A percentile compares a stretch with the other conserved stretches of the same genome.
phyloP scores from a whole-genome alignment of 2,329 filamentous ascomycete genomes.

The Salinomyces thailandicus region DNA sequence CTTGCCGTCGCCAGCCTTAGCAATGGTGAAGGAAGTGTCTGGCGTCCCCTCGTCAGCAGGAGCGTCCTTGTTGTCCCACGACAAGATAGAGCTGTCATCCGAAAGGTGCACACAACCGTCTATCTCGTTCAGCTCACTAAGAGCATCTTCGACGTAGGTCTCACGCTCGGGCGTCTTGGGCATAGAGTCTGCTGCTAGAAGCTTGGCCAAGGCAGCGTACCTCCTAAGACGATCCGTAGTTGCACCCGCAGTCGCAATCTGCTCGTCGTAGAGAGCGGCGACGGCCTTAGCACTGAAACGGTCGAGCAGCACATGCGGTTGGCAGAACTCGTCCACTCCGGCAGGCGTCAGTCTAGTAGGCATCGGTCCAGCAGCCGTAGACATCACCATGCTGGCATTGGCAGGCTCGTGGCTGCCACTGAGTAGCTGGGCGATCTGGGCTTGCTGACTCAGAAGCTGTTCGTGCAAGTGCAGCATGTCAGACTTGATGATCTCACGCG shows the following conservation, averaged over 20 bases:
- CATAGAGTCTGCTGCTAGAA: not conserved
- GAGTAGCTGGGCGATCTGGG: not conserved
- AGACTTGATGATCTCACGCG: not conserved
- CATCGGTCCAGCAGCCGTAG: not conserved
- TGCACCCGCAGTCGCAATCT: constrained; percentile 4
- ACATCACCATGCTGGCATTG: not conserved
- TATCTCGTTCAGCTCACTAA: not conserved
- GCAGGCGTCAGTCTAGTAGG: not conserved
- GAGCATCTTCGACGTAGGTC: not conserved
- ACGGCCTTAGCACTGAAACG: not conserved
- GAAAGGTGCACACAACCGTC: not conserved
- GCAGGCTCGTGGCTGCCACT: too few species aligned
- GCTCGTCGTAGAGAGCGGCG: constrained; percentile 4
- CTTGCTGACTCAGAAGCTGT: not conserved
- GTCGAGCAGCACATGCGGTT: constrained; percentile 5
- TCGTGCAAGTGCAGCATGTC: not conserved
- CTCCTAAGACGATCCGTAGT: not conserved
- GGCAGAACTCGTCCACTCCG: not conserved
- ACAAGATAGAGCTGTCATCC: not conserved
- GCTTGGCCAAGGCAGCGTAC: not conserved
- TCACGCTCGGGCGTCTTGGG: not conserved
- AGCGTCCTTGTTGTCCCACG: not conserved
- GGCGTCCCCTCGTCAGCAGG: not conserved
- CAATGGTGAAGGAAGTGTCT: not conserved
- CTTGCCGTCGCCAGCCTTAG: too few species aligned